These are phyloP conservation scores for Hemisphaericaspora nanyangensis DNA, from an alignment of 805 yeast genomes.

Conservation along the genomic window DNA sequence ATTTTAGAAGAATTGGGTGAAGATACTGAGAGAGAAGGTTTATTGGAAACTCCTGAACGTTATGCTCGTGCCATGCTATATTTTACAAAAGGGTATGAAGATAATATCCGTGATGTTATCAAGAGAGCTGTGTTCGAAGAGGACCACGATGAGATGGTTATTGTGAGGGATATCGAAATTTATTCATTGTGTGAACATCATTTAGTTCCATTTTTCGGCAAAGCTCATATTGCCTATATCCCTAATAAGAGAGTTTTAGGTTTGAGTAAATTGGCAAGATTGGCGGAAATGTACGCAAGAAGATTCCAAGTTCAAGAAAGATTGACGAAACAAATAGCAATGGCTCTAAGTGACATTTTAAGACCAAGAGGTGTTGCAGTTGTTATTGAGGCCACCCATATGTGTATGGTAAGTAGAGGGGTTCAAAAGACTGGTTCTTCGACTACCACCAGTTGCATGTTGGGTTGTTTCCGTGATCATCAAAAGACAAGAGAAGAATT, in stretches of 20 bases:
- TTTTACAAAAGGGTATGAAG: constrained; percentile 96
- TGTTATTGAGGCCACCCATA: constrained; percentile 94
- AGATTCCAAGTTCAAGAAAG: constrained; percentile 98
- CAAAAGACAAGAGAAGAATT: constrained; percentile 97
- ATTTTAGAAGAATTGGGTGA: constrained; percentile 86
- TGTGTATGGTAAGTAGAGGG: constrained; percentile 99
- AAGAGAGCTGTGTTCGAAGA: constrained; percentile 96
- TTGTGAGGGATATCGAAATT: constrained; percentile 90
- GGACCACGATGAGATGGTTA: constrained; percentile 98
- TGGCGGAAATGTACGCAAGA: constrained; percentile 96
- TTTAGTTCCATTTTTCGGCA: constrained; percentile 94
- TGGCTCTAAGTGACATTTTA: constrained; percentile 87
- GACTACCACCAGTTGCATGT: constrained; percentile 94
- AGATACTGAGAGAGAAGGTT: constrained; percentile 83
- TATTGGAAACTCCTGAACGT: constrained; percentile 90
- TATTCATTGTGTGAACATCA: constrained; percentile 96
- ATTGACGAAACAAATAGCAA: constrained; percentile 93
- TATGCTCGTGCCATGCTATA: constrained; percentile 95
- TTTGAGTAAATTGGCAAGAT: constrained; percentile 84
- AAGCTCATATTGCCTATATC: constrained; percentile 96
- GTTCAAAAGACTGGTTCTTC: constrained; percentile 92
- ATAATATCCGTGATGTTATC: constrained; percentile 85
- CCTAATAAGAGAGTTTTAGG: constrained; percentile 94
- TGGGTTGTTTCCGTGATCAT: constrained; percentile 90
- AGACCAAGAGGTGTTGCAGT: constrained; percentile 98